These are phyloP conservation scores for Coccomyxa sp. DNA, from an alignment of 139 green algal genomes.

Conservation along the genomic window DNA sequence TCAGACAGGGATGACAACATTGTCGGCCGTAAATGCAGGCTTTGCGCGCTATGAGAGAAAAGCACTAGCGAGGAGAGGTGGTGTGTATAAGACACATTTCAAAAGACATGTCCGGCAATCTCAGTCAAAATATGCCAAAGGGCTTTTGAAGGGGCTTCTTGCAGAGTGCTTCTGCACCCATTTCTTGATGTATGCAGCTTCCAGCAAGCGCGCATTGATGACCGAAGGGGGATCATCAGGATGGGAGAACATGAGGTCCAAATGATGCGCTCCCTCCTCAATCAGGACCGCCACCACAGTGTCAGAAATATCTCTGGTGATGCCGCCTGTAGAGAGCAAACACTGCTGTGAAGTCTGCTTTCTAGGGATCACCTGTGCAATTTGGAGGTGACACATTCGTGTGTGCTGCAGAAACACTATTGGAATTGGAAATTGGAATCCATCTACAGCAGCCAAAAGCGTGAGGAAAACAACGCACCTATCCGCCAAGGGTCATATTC, in stretches of 20 bases:
- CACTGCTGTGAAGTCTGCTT: neutral
- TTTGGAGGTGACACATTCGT: neutral
- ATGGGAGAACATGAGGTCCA: conserved; percentile 63
- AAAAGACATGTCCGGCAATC: too few relatives aligned
- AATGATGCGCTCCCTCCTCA: conserved; percentile 59
- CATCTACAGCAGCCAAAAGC: too few relatives aligned
- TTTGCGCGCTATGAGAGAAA: too few relatives aligned
- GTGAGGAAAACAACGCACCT: neutral
- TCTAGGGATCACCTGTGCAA: neutral
- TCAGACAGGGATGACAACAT: too few relatives aligned
- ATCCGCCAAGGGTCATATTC: conserved; percentile 74
- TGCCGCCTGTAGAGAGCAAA: conserved; percentile 25
- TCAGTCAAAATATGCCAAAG: too few relatives aligned
- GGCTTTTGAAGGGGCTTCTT: too few relatives aligned
- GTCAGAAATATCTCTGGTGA: conserved; percentile 45
- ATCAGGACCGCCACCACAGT: conserved; percentile 56
- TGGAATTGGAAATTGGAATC: too few relatives aligned
- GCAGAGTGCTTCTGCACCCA: conserved; percentile 11
- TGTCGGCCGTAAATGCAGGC: too few relatives aligned
- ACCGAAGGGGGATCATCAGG: conserved; percentile 49
- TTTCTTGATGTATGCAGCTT: conserved; percentile 32
- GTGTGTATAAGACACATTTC: too few relatives aligned
- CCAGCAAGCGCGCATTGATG: conserved; percentile 25
- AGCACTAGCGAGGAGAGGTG: too few relatives aligned
- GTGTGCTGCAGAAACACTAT: neutral